Evolutionary conservation across 2,329 filamentous ascomycete genomes (phyloP), one percentile per base, ranked within the genome.

Genomic region (Colletotrichum sidae): DNA sequence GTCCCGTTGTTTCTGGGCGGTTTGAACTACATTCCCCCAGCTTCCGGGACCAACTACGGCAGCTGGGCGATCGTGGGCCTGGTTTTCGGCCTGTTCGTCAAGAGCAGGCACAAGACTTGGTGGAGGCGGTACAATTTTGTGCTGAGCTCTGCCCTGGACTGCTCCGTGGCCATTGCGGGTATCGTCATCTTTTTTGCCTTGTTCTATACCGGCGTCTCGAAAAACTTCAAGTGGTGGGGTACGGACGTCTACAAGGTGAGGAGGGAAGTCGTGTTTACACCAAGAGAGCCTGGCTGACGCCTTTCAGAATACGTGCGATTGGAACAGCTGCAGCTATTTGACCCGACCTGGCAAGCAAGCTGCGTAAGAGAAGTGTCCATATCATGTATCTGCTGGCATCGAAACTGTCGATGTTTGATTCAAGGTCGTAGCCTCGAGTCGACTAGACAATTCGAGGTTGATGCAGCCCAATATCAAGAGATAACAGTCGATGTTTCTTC

Each of bases 111-210:
- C 17, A 60, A 66, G 8, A 49, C 64, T 5, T 77, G 75, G 75
- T 77, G 75, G 75, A 69, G 62, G 4, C 55, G 69, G 25, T 75
- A 75, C 39, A 76, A 76, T 37, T 77, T 75, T 41, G 72, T 77
- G 8, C 69, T 77, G 8, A 74, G 72, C 53, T 70, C 75, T 1
- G 75, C 75, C 0, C 53, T 78, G 11, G 74, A 76, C 47, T 74
- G 71, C 25, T 75, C 73, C 1, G 69, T 74, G 7, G 74, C 73
- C 2, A 73, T 77, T 47, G 71, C 72, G 13, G 72, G 70, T 6
- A 72, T 77, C n/a, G 33, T 77, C 11, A 77, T 76, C 13, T 77
- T 77, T 65, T 77, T 77, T 38, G 67, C 74, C 37, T 51, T 77
- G 2, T 73, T 75, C 39, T 77, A 76, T 49, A 74, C 73, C 0